phyloP scores from a whole-genome alignment of 352 stramenopile genomes.

The Globisporangium canariense region DNA sequence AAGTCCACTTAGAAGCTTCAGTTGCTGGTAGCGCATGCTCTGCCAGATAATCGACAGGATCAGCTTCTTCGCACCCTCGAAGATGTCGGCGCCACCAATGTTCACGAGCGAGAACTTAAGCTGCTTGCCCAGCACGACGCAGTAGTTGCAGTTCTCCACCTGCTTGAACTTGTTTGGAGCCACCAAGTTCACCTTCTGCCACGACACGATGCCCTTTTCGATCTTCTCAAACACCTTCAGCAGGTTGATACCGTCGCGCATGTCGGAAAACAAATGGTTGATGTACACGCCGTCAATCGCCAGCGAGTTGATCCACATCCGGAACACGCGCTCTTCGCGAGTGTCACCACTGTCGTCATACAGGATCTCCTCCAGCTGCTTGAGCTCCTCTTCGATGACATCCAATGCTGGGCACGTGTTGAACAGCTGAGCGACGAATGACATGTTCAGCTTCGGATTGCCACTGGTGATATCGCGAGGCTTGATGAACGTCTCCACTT shows the following conservation, averaged over 20 bases:
- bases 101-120: slow-evolving; percentile 90
- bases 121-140: slow-evolving; percentile 83
- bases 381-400: slow-evolving; percentile 78
- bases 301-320: slow-evolving; percentile 93
- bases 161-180: slow-evolving; percentile 90
- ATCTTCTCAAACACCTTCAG: slow-evolving; percentile 90
- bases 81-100: slow-evolving; percentile 90
- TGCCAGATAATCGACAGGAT: slow-evolving; percentile 94
- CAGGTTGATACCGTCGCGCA: slow-evolving; percentile 86
- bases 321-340: slow-evolving; percentile 86
- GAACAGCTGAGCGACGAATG: slow-evolving; percentile 89
- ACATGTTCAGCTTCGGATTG: slow-evolving; percentile 92
- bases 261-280: slow-evolving; percentile 90
- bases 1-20: slow-evolving; percentile 78
- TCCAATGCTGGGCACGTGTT: slow-evolving; percentile 89
- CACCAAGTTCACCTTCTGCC: slow-evolving; percentile 87
- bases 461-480: slow-evolving; percentile 89
- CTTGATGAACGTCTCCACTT: slow-evolving; percentile 91
- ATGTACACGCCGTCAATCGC: slow-evolving; percentile 86
- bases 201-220: slow-evolving; percentile 84
- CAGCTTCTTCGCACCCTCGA: slow-evolving; percentile 91
- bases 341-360: slow-evolving; percentile 87
- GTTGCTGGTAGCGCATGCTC: slow-evolving; percentile 90
- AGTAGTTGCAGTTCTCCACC: slow-evolving; percentile 90
- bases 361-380: slow-evolving; percentile 83